A percentile compares a stretch with the other conserved stretches of the same genome.
Evolutionary conservation across 2,329 filamentous ascomycete species (phyloP).

Genomic region (Blumeriella jaapii): DNA sequence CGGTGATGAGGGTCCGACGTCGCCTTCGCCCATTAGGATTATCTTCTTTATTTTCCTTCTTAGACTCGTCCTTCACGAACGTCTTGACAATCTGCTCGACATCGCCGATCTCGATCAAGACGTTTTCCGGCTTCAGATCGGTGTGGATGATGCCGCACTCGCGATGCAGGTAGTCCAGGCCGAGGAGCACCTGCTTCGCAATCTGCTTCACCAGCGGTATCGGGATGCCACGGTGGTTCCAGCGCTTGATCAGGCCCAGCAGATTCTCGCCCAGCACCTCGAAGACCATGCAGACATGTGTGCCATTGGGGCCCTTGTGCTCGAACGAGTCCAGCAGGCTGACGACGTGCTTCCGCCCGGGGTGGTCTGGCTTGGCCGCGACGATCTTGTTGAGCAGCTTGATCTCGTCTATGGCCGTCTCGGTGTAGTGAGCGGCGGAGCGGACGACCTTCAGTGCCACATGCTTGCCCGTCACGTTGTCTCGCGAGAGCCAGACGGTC

Average conservation of each 20-base stretch:
- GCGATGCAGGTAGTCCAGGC: conserved; percentile 89
- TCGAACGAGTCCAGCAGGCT: conserved; percentile 94
- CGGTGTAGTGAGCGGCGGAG: conserved; percentile 95
- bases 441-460: conserved; percentile 97
- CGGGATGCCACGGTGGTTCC: conserved; percentile 95
- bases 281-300: conserved; percentile 98
- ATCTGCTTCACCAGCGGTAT: conserved; percentile 97
- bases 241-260: conserved; percentile 89
- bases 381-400: conserved; percentile 96
- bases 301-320: conserved; percentile 91
- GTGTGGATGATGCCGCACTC: conserved; percentile 99
- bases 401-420: conserved; percentile 98
- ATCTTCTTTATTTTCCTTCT: conserved; percentile 67
- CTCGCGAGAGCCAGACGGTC: conserved; percentile 78
- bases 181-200: conserved; percentile 92
- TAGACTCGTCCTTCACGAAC: conserved; percentile 70
- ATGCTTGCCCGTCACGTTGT: conserved; percentile 83
- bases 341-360: conserved; percentile 89
- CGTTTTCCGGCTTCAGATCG: conserved; percentile 94
- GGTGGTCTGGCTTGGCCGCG: conserved; percentile 86
- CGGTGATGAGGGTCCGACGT: conserved; percentile 87
- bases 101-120: conserved; percentile 96
- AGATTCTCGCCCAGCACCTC: conserved; percentile 95
- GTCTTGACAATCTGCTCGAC: conserved; percentile 97
- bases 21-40: conserved; percentile 84